Evolutionary conservation across 2,329 filamentous ascomycete genomes (phyloP).

Genomic region (Colletotrichum phormii): DNA sequence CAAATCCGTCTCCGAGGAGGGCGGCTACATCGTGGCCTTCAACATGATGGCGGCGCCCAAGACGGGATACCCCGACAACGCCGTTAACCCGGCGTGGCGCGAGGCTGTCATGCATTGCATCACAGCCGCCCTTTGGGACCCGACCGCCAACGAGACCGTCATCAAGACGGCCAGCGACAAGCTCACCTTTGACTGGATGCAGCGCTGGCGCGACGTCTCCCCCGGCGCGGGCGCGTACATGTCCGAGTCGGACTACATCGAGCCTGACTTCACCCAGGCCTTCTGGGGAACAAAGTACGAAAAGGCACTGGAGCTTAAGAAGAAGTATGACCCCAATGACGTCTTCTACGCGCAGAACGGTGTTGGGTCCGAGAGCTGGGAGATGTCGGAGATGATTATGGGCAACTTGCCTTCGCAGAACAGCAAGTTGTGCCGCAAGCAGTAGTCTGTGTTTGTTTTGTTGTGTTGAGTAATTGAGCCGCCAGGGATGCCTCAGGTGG

Average conservation of each 20-base stretch:
- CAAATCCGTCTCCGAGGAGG: constrained; percentile 41
- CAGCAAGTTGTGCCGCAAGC: constrained; percentile 39
- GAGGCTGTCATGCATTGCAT: constrained; percentile 48
- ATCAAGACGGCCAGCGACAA: constrained; percentile 42
- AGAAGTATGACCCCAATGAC: constrained; percentile 35
- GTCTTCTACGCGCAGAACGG: constrained; percentile 37
- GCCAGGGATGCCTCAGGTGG: neutral
- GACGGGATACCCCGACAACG: constrained; percentile 47
- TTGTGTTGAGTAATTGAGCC: neutral
- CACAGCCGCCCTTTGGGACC: constrained; percentile 45
- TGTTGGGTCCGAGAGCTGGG: constrained; percentile 38
- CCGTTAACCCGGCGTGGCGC: constrained; percentile 63
- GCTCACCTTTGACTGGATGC: constrained; percentile 45
- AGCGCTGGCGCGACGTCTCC: constrained; percentile 48
- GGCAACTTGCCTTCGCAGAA: constrained; percentile 39
- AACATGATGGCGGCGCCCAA: constrained; percentile 41
- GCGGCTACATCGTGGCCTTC: constrained; percentile 45
- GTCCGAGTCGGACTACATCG: constrained; percentile 41
- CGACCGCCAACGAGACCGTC: constrained; percentile 48
- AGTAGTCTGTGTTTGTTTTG: neutral
- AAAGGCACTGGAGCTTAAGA: constrained; percentile 36
- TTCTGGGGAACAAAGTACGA: constrained; percentile 39
- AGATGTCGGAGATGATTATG: constrained; percentile 35
- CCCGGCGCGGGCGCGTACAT: constrained; percentile 39
- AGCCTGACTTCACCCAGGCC: constrained; percentile 38